Conservation (phyloP, 2,329 filamentous ascomycete genomes). For the Monilinia vaccinii-corymbosi region DNA sequence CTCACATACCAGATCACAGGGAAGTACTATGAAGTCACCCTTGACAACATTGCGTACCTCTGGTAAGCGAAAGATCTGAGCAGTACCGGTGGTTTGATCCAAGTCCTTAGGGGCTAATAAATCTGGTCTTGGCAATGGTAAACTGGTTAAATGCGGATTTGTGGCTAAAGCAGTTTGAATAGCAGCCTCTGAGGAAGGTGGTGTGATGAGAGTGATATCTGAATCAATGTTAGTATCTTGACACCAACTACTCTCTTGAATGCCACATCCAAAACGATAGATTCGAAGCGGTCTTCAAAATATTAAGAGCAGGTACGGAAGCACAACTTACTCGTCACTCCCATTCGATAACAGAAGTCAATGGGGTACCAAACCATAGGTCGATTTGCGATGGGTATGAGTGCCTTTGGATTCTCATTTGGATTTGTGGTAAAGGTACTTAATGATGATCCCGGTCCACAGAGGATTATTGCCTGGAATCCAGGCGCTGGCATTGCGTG, state of each 20-base stretch:
- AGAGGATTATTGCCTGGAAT: constrained; percentile 76
- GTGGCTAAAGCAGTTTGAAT: constrained; percentile 64
- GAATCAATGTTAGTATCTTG: constrained; percentile 13
- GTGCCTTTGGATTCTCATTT: constrained; percentile 71
- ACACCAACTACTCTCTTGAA: not conserved
- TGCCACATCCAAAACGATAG: not conserved
- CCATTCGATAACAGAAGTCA: constrained; percentile 75
- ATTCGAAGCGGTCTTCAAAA: not conserved
- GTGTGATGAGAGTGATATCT: constrained; percentile 57
- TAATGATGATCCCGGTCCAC: constrained; percentile 73
- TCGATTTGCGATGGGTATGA: constrained; percentile 73
- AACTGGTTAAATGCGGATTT: constrained; percentile 65
- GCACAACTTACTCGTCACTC: constrained; percentile 54
- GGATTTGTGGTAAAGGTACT: constrained; percentile 75
- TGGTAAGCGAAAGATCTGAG: constrained; percentile 74
- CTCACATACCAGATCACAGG: constrained; percentile 90
- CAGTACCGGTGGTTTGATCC: constrained; percentile 79
- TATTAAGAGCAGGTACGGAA: not conserved
- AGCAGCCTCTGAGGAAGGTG: constrained; percentile 54
- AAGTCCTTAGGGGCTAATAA: constrained; percentile 69
- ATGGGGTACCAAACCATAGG: constrained; percentile 88
- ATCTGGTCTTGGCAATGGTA: constrained; percentile 64
- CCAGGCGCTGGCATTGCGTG: constrained; percentile 69
- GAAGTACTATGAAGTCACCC: constrained; percentile 80
- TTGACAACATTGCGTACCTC: constrained; percentile 73